Base-by-base conservation (phyloP, 768 basidiomycete species). In the Nidularia pulvinata region DNA sequence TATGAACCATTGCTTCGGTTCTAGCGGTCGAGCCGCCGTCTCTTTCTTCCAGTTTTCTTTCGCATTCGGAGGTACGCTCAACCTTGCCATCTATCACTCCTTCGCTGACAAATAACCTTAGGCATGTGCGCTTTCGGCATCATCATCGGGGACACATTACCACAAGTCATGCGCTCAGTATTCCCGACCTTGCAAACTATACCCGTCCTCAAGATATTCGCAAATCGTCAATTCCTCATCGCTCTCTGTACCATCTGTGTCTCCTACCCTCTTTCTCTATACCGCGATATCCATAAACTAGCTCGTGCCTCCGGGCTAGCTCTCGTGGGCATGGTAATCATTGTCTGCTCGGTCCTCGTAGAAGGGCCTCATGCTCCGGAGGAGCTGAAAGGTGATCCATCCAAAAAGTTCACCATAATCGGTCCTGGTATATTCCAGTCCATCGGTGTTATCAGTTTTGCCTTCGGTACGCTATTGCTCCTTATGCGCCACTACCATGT, bases 61-160 rank as follows among this genome's bases (percentile, higher is more conserved):
- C 65, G 97, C 97, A 6, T 97, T 97, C 59, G 97, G 97, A 62
- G 95, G 94, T 88, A 52, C 22, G 11, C 22, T 62, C 50, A 83
- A 68, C 32, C 33, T 4, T 47, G 33, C 25, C 16, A 30, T 33
- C 49, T 1, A 16, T 43, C 30, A 30, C 48, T 33, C 35, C 10
- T 49, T 7, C 25, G 39, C 11, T 9, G 14, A 39, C 25, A 39
- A 45, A 42, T n/a, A 25, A 9, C 34, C 22, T 43, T 55, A 91
- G 92, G 96, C 43, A 98, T 98, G 95, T 96, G 94, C 59, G 96
- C 96, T 0, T 98, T 98, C 67, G 93, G 94, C 32, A 96, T 98
- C 61, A 98, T 98, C 60, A 93, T 97, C 51, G 95, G 97, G 57
- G 97, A 99, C 71, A 96, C 96, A 7, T 89, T 98, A 62, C 95